Evolutionary conservation across 2,329 filamentous ascomycete species (phyloP).

Genomic region (Aspergillus neoniger): DNA sequence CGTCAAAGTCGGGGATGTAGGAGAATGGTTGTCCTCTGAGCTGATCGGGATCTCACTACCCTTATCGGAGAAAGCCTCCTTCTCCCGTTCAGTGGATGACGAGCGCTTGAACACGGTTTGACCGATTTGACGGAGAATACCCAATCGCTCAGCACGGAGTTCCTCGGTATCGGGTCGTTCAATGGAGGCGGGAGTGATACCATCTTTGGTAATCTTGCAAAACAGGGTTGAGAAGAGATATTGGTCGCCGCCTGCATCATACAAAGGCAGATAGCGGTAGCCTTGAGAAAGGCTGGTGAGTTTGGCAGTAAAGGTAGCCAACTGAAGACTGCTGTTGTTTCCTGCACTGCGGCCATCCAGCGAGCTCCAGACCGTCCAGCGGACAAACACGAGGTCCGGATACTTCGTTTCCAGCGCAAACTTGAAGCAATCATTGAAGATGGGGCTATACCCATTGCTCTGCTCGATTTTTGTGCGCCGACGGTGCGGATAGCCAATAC

Average conservation of each 20-base stretch:
- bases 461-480: constrained; percentile 77
- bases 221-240: constrained; percentile 95
- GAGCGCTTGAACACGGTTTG: constrained; percentile 49
- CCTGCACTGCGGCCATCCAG: constrained; percentile 71
- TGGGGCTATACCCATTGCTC: constrained; percentile 91
- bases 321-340: constrained; percentile 61
- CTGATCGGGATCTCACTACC: constrained; percentile 31
- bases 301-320: constrained; percentile 92
- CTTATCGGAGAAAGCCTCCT: constrained; percentile 31
- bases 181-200: constrained; percentile 44
- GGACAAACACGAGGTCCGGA: constrained; percentile 88
- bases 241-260: constrained; percentile 84
- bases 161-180: constrained; percentile 42
- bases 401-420: constrained; percentile 91
- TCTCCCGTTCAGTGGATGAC: constrained; percentile 43
- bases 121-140: constrained; percentile 45
- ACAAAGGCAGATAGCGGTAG: constrained; percentile 86
- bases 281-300: constrained; percentile 85
- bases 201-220: constrained; percentile 74
- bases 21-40: constrained; percentile 34
- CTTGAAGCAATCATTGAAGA: constrained; percentile 76
- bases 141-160: constrained; percentile 43
- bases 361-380: constrained; percentile 88
- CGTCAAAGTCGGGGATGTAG: constrained; percentile 35
- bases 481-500: constrained; percentile 71